Evolutionary conservation across 768 basidiomycete genomes (phyloP), one percentile per base, ranked within the genome.

Genomic region (Termitomyces sp.): DNA sequence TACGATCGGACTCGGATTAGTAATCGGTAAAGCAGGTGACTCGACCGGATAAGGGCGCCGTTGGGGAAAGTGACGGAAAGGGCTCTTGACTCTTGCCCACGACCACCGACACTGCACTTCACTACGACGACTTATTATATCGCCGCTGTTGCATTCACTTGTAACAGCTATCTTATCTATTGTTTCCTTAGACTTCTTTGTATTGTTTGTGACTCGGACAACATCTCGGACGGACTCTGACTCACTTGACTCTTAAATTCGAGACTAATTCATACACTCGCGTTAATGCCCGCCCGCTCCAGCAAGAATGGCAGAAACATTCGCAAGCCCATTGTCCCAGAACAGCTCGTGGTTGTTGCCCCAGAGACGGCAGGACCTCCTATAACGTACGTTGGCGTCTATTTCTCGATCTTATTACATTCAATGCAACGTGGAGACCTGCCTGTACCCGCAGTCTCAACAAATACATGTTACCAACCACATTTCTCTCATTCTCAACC

Each of bases 281-380:
- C 21, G n/a, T 57, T 57, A 43, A 58, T 58, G 57, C 53, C 57
- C 45, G 17, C 43, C 14, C 47, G 57, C 28, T 21, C 37, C 26
- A 44, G 28, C 42, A 58, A 50, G 42, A 48, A 58, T 58, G 57
- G 4, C 1, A 42, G 42, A n/a, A 7, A 46, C 5, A 22, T 32
- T 32, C 30, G 45, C 26, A 32, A 48, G 41, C 47, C 34, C 4
- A 12, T n/a, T 5, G 48, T 51, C 12, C 22, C n/a, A 30, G 34
- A 32, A 10, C 30, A 32, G 30, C 30, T 32, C 30, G 30, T 32
- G 30, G 30, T 10, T 32, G 30, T 32, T 32, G 30, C 37, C 7
- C 3, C 22, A 2, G 35, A 35, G 32, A 10, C 17, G 19, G 28
- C 10, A 12, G 9, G 19, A 9, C 12, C 38, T 28, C 50, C 38